Conservation (phyloP, 2,329 filamentous ascomycete species). For the Pyrenochaeta sp. region DNA sequence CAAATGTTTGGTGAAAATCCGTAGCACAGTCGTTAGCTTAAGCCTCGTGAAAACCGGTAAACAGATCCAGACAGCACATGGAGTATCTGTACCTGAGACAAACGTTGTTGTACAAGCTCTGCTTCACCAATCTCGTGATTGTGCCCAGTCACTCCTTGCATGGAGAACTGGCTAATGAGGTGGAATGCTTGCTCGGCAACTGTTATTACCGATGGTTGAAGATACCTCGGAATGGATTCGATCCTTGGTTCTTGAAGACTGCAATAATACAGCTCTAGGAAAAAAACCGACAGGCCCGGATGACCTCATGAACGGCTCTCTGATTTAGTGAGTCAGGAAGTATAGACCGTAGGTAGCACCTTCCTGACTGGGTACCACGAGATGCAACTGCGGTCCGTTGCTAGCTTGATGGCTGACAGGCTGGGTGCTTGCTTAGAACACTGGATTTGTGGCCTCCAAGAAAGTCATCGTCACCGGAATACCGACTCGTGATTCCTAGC, state of each 20-base stretch:
- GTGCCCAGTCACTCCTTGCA: background rate
- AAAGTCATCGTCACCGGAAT: slow-evolving; percentile 4
- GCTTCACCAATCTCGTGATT: background rate
- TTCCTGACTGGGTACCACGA: slow-evolving; percentile 11
- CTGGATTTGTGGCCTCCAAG: too few species aligned
- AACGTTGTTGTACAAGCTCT: background rate
- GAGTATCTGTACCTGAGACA: slow-evolving; percentile 1
- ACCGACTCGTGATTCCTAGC: slow-evolving; percentile 1
- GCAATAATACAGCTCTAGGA: background rate
- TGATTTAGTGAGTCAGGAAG: slow-evolving; percentile 16
- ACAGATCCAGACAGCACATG: background rate
- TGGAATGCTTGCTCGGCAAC: slow-evolving; percentile 2
- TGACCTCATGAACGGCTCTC: slow-evolving; percentile 1
- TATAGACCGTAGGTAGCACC: slow-evolving; percentile 8
- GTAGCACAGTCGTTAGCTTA: background rate
- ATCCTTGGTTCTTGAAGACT: background rate
- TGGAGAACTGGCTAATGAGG: background rate
- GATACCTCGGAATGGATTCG: slow-evolving; percentile 9
- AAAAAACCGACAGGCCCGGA: background rate
- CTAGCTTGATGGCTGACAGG: background rate
- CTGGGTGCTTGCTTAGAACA: slow-evolving; percentile 10
- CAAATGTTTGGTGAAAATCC: background rate
- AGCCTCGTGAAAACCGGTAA: background rate
- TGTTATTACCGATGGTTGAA: slow-evolving; percentile 9
- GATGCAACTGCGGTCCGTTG: slow-evolving; percentile 1